phyloP scores from a whole-genome alignment of 352 stramenopile species.

The Phytophthora citrophthora region DNA sequence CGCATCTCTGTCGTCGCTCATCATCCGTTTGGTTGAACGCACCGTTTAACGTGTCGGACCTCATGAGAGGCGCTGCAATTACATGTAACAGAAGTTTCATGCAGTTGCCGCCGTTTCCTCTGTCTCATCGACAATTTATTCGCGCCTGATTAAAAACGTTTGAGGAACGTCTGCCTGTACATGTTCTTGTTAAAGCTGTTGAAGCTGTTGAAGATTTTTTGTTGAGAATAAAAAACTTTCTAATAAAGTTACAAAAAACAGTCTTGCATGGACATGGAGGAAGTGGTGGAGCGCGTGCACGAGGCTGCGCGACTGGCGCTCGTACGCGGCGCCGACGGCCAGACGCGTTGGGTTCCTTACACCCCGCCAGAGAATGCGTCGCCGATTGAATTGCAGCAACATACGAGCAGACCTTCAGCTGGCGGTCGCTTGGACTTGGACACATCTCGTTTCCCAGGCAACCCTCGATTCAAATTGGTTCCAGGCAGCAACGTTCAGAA shows the following conservation, averaged over 20 bases:
- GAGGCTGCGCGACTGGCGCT: constrained; percentile 35
- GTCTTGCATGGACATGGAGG: not conserved
- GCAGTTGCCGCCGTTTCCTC: constrained; percentile 3
- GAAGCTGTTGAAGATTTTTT: not conserved
- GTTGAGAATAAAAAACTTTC: no score
- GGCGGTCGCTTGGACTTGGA: constrained; percentile 32
- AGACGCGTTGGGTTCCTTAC: constrained; percentile 30
- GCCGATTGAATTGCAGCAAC: constrained; percentile 23
- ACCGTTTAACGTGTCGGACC: not conserved
- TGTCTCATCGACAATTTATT: constrained; percentile 2
- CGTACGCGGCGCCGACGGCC: constrained; percentile 20
- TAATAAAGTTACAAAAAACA: constrained; percentile 3
- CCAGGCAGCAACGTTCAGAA: constrained; percentile 43
- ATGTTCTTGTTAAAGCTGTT: constrained; percentile 2
- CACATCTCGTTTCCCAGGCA: constrained; percentile 22
- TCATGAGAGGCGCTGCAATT: no score
- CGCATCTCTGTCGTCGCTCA: not conserved
- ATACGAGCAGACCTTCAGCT: constrained; percentile 7
- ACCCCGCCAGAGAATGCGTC: constrained; percentile 3
- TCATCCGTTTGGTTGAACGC: not conserved
- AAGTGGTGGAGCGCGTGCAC: constrained; percentile 38
- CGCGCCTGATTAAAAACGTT: not conserved
- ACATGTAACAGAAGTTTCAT: not conserved
- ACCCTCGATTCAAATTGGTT: constrained; percentile 37
- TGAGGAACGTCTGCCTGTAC: not conserved